A percentile compares a stretch with the other conserved stretches of the same genome.
Evolutionary conservation across 805 yeast species (phyloP).

Genomic region (Millerozyma acaciae): DNA sequence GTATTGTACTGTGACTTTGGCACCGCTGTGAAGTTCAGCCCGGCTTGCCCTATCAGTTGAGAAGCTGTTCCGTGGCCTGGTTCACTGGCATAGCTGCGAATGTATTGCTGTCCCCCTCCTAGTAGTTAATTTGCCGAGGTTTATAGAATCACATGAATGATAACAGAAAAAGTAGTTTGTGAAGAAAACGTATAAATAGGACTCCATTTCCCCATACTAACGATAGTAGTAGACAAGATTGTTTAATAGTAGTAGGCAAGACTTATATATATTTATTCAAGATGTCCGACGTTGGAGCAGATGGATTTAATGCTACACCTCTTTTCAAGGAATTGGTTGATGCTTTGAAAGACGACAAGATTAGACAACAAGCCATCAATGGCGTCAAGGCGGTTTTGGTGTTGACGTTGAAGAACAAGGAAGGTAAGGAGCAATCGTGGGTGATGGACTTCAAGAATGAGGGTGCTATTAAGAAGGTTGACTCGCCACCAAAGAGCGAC

Average conservation of each 20-base stretch:
- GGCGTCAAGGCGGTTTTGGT: constrained; percentile 60
- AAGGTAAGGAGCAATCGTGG: constrained; percentile 61
- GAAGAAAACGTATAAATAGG: constrained; percentile 1
- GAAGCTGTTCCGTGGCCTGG: no score
- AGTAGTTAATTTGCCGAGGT: constrained; percentile 2
- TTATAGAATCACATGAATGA: constrained; percentile 3
- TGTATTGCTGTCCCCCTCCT: constrained; percentile 1
- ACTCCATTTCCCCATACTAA: not conserved
- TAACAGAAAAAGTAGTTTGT: not conserved
- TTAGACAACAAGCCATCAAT: constrained; percentile 36
- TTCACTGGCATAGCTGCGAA: not conserved
- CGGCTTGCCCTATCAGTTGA: no score
- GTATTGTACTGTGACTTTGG: no score
- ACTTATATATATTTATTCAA: constrained; percentile 2
- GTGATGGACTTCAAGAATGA: constrained; percentile 59
- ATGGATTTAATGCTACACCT: constrained; percentile 43
- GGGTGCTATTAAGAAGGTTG: constrained; percentile 44
- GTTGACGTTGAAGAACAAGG: constrained; percentile 64
- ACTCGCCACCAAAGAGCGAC: constrained; percentile 51
- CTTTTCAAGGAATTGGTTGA: constrained; percentile 37
- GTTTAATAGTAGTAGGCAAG: not conserved
- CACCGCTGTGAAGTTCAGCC: no score
- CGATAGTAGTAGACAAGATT: not conserved
- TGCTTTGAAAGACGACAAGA: constrained; percentile 33
- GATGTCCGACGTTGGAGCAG: constrained; percentile 25